A percentile compares a stretch with the other conserved stretches of the same genome.
Conservation (phyloP, 2,329 filamentous ascomycete genomes). For the Talaromyces funiculosus region DNA sequence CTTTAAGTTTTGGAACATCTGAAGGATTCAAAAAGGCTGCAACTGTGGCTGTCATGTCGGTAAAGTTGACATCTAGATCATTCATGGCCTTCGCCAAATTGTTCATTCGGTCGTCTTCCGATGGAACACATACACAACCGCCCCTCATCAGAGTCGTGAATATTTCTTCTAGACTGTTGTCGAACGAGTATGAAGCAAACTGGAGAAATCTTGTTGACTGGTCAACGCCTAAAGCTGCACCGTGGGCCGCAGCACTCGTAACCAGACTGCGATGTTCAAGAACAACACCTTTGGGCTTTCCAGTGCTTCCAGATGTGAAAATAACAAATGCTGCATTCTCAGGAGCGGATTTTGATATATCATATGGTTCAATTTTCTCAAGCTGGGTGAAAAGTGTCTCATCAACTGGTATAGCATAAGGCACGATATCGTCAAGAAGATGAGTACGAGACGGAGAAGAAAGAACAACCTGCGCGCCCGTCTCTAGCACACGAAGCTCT, state of each 20-base stretch:
- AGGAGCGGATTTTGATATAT: conserved; percentile 12
- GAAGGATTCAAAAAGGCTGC: conserved; percentile 39
- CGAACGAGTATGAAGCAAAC: conserved; percentile 52
- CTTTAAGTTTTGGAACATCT: conserved; percentile 32
- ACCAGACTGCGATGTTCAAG: conserved; percentile 57
- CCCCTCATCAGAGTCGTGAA: conserved; percentile 52
- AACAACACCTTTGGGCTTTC: conserved; percentile 52
- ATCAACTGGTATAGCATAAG: conserved; percentile 34
- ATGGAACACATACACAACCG: conserved; percentile 56
- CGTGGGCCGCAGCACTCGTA: conserved; percentile 35
- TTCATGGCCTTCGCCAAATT: conserved; percentile 36
- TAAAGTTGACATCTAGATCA: conserved; percentile 49
- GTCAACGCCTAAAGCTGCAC: conserved; percentile 45
- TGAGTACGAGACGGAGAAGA: conserved; percentile 19
- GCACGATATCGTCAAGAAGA: conserved; percentile 37
- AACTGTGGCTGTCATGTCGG: conserved; percentile 57
- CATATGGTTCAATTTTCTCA: background rate
- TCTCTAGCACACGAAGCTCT: conserved; percentile 10
- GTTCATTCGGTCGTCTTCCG: conserved; percentile 39
- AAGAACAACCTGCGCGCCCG: conserved; percentile 11
- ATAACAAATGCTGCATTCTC: conserved; percentile 52
- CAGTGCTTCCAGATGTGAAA: conserved; percentile 54
- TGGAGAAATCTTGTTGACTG: conserved; percentile 55
- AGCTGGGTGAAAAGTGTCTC: conserved; percentile 15
- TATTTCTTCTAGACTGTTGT: conserved; percentile 51